These are phyloP conservation scores for Fraxinus quadrangulata DNA, from an alignment of 257 asterid species.

Conservation along the genomic window DNA sequence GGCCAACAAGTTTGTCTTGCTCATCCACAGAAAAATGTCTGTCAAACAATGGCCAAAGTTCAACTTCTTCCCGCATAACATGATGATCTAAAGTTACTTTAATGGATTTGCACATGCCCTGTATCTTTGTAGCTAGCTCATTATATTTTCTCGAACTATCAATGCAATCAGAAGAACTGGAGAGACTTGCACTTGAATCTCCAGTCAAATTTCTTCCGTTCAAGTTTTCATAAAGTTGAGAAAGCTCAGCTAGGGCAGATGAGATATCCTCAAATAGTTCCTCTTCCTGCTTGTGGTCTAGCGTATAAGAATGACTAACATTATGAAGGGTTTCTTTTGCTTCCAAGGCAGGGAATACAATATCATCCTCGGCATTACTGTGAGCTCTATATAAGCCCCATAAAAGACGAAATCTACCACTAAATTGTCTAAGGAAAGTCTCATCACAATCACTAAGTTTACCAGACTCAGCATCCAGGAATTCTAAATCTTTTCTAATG, in stretches of 20 bases:
- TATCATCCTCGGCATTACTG: constrained; percentile 98
- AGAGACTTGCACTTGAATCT: constrained; percentile 31
- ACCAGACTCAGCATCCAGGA: constrained; percentile 81
- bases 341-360: constrained; percentile 96
- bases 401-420: constrained; percentile 86
- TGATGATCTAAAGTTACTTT: constrained; percentile 97
- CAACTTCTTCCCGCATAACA: constrained; percentile 90
- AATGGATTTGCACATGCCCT: constrained; percentile 95
- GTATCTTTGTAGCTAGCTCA: constrained; percentile 87
- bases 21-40: constrained; percentile 87
- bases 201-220: constrained; percentile 41
- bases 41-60: constrained; percentile 96
- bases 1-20: constrained; percentile 91
- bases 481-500: constrained; percentile 92
- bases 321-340: constrained; percentile 89
- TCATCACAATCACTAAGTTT: constrained; percentile 75
- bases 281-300: constrained; percentile 97
- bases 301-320: constrained; percentile 92
- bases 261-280: constrained; percentile 89
- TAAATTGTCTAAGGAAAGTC: constrained; percentile 76
- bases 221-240: constrained; percentile 64
- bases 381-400: constrained; percentile 97
- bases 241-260: constrained; percentile 70
- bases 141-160: constrained; percentile 56
- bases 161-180: constrained; percentile 34